Evolutionary conservation across 176 grass and related monocot genomes (phyloP), one percentile per base, ranked within the genome.

Genomic region (Cenchrus fungigraminus): DNA sequence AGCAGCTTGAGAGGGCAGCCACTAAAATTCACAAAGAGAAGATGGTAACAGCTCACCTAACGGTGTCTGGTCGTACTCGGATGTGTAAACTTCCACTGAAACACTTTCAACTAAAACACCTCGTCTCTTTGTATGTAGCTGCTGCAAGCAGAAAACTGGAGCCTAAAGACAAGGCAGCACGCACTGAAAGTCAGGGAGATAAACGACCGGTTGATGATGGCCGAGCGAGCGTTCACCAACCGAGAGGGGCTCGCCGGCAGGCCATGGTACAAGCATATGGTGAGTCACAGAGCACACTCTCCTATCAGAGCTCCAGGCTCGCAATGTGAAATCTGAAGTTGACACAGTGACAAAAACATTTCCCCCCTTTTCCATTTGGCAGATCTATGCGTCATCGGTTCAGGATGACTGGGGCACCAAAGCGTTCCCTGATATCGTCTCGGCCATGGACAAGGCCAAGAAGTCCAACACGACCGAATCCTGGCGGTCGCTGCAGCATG

Each of bases 251-350:
- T 99, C 22, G 63, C 4, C 1, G 88, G 89, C 63, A 99, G 91
- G 51, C 73, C 88, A 90, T 98, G 91, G 93, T 95, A 92, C 86
- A 96, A 98, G 85, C 97, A 98, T 71, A 80, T 96, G 93, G 97
- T 95, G 81, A 75, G 85, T 80, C 16, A 7, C 4, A 89, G 84
- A 59, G 78, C 15, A 13, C 71, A 57, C 3, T 40, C 37, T 4
- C 55, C 45, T 71, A 34, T 65, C 60, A 79, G 29, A 40, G 14
- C 12, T 68, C 28, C 20, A 59, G 14, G 32, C 15, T 50, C 60
- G 20, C 28, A 31, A 12, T 60, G 68, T 86, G 73, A 81, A 40
- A 49, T 53, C 60, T 22, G 17, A 77, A 69, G 19, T 17, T 34
- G 51, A 22, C 8, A 47, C 11, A 22, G 14, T 68, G 51, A 45